Conservation (phyloP, 2,329 filamentous ascomycete genomes). For the Botrytis galanthina region DNA sequence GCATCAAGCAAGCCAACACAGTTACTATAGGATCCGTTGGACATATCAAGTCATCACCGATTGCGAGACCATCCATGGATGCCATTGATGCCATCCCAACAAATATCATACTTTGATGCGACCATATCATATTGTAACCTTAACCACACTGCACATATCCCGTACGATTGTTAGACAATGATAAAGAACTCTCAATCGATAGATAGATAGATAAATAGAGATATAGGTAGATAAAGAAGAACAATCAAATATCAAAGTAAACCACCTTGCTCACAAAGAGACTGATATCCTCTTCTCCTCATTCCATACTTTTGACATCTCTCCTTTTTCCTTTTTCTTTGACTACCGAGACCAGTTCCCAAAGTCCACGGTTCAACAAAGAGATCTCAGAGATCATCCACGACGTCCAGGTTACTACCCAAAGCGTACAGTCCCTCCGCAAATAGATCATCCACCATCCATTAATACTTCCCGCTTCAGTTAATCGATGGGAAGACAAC, state of each 20-base stretch:
- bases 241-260: no score
- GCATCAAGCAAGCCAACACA: neutral
- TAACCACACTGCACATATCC: neutral
- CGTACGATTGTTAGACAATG: neutral
- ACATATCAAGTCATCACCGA: constrained; percentile 12
- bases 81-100: neutral
- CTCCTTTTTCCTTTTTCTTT: neutral
- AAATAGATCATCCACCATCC: neutral
- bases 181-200: no score
- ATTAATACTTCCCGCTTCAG: neutral
- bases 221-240: no score
- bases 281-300: neutral
- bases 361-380: neutral
- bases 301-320: neutral
- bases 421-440: neutral
- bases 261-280: neutral
- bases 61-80: neutral
- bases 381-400: neutral
- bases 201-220: no score
- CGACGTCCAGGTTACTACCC: neutral
- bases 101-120: neutral
- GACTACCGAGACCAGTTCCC: constrained; percentile 7
- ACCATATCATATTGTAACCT: neutral
- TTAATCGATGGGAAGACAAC: neutral
- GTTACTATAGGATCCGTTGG: neutral